Evolutionary conservation across 352 stramenopile species (phyloP), one percentile per base, ranked within the genome.

Genomic region (Nannochloropsis limnetica): DNA sequence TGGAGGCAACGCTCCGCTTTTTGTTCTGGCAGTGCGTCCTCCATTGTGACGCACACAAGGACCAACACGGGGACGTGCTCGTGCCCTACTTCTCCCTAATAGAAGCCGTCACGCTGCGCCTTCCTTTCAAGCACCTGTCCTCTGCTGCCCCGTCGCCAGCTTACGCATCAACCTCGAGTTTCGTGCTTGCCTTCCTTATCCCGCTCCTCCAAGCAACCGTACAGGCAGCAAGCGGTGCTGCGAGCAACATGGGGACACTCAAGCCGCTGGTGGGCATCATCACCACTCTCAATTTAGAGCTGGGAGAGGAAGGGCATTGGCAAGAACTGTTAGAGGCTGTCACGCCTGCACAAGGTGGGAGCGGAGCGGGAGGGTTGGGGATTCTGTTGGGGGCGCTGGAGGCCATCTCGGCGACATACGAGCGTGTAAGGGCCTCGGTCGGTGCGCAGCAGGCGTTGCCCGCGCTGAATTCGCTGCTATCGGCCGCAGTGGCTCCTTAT

Each of bases 21-120:
- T 74, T 74, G 61, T 74, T 74, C 25, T 74, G 61, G 61, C 61
- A 74, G 8, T 74, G 61, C 61, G n/a, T 74, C n/a, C 61, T 74
- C 15, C 61, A 74, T 31, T 74, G 61, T 20, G n/a, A 74, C 9
- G 61, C 61, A 22, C 37, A 49, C 37, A 25, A 29, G 3, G n/a
- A 74, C 61, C 20, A 28, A 29, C 25, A 74, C 25, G 25, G 25
- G 1, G 61, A 25, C 61, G 25, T 29, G n/a, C 61, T 74, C 8
- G n/a, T 74, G 61, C 61, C 61, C 25, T 74, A 74, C 20, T 22
- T 74, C n/a, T 74, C 61, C 5, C 8, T 74, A 2, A 74, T 74
- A 29, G 25, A 74, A 29, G n/a, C 61, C 61, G 11, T 74, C 25
- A 29, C 25, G 2, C 25, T 29, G 25, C 61, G 5, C 3, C 3